phyloP scores from a whole-genome alignment of 2,329 filamentous ascomycete species.

The Davidsoniella neocaledoniae region DNA sequence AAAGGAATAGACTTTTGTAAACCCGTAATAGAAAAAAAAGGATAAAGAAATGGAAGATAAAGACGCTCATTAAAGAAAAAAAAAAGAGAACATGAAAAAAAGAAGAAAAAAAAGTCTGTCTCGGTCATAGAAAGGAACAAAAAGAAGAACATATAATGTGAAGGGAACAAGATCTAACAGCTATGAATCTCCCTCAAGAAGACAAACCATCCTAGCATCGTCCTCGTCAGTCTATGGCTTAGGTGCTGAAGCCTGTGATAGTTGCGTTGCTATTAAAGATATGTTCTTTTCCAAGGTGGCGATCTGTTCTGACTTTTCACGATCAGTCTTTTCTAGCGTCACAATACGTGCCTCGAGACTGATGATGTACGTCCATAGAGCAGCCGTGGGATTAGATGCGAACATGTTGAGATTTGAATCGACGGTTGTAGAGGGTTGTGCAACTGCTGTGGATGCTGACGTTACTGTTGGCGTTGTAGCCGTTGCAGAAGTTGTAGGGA shows the following conservation, averaged over 20 bases:
- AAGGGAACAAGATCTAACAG: neutral
- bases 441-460: neutral
- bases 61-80: neutral
- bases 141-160: neutral
- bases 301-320: constrained; percentile 23
- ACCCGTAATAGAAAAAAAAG: constrained; percentile 6
- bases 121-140: neutral
- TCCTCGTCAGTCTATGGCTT: neutral
- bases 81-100: too few species aligned
- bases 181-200: too few species aligned
- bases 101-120: too few species aligned
- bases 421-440: constrained; percentile 19
- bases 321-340: constrained; percentile 26
- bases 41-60: neutral
- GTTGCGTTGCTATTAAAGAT: constrained; percentile 19
- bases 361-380: constrained; percentile 57
- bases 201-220: too few species aligned
- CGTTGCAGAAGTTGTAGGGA: constrained; percentile 18
- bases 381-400: constrained; percentile 35
- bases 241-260: constrained; percentile 5
- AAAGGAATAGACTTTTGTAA: neutral
- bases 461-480: constrained; percentile 8
- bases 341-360: constrained; percentile 46
- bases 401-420: constrained; percentile 53
- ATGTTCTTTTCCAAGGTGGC: constrained; percentile 22